These are phyloP conservation scores for Priceomyces melissophilus DNA, from an alignment of 805 yeast species.

Conservation along the genomic window DNA sequence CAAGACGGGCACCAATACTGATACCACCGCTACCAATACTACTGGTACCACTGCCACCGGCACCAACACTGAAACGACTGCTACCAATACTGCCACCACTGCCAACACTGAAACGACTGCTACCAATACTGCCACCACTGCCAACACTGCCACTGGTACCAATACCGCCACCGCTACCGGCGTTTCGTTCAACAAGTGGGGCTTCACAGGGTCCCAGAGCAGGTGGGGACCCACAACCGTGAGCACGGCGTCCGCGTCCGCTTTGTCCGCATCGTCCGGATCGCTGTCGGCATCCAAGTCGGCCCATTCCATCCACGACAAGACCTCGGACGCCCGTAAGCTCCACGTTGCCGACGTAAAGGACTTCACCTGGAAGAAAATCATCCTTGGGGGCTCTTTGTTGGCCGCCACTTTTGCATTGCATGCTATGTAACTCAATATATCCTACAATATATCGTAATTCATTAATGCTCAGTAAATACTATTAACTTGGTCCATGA, in stretches of 20 bases:
- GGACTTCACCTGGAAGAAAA: constrained; percentile 13
- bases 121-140: constrained; percentile 8
- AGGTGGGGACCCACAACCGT: constrained; percentile 25
- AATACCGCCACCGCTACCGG: constrained; percentile 11
- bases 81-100: constrained; percentile 5
- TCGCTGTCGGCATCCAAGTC: constrained; percentile 9
- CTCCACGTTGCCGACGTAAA: constrained; percentile 5
- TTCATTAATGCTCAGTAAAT: constrained; percentile 14
- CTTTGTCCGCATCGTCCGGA: constrained; percentile 3
- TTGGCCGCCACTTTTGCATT: constrained; percentile 15
- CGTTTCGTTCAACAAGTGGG: constrained; percentile 37
- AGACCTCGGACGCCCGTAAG: constrained; percentile 16
- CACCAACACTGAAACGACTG: constrained; percentile 6
- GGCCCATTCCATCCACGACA: constrained; percentile 13
- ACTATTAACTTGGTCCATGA: constrained; percentile 29
- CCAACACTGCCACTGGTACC: constrained; percentile 8
- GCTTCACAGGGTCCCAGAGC: constrained; percentile 39
- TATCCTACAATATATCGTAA: not conserved
- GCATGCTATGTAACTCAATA: constrained; percentile 9
- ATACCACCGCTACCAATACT: constrained; percentile 1
- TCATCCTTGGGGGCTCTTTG: constrained; percentile 11
- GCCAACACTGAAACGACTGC: constrained; percentile 3
- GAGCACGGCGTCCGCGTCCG: not conserved
- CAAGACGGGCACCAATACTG: not conserved
- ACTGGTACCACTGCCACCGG: constrained; percentile 2